phyloP scores from a whole-genome alignment of 2,329 filamentous ascomycete species.

The Colletotrichum viniferum region DNA sequence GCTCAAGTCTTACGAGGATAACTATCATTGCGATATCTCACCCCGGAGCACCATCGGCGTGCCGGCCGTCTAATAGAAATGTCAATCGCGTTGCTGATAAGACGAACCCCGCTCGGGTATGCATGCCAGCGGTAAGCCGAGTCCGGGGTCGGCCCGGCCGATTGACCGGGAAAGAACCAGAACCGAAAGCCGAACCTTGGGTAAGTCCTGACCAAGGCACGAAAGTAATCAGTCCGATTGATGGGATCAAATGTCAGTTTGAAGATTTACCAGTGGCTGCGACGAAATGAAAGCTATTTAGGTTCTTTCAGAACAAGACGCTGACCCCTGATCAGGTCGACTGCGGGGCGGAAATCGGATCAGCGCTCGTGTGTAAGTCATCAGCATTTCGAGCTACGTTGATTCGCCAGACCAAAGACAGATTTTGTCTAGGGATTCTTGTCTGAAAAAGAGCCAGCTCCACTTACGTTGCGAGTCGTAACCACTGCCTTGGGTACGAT shows the following conservation, averaged over 20 bases:
- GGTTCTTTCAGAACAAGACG: background rate
- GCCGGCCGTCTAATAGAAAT: background rate
- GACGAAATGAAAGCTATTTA: background rate
- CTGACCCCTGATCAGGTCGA: background rate
- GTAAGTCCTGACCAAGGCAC: background rate
- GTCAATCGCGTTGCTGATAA: background rate
- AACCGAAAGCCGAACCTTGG: background rate
- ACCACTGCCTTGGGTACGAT: background rate
- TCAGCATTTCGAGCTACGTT: background rate
- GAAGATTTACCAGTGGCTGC: background rate
- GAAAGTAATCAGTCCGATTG: background rate
- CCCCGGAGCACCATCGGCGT: background rate
- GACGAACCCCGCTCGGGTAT: constrained; percentile 14
- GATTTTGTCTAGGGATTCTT: background rate
- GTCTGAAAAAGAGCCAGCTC: background rate
- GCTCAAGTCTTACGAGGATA: background rate
- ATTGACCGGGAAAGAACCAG: background rate
- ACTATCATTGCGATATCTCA: background rate
- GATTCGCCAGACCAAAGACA: background rate
- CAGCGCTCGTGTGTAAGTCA: background rate
- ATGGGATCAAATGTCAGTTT: background rate
- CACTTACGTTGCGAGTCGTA: background rate
- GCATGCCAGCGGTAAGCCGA: background rate
- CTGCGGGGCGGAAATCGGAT: background rate
- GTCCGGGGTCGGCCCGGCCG: background rate